phyloP scores from a whole-genome alignment of 495 filamentous ascomycete species.

The Daldinia childiae region DNA sequence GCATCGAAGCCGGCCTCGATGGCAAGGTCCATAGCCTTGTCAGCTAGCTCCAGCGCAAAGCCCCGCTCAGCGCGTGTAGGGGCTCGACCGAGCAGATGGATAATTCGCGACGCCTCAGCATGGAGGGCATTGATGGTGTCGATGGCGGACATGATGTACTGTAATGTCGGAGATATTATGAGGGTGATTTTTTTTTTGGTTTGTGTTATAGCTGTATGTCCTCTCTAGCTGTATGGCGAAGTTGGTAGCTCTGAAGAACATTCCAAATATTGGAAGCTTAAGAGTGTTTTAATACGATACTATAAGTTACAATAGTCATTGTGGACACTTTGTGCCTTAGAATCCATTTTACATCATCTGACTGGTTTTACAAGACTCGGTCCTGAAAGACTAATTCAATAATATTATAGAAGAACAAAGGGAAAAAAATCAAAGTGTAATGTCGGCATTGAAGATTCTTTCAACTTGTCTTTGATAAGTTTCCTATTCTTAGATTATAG shows the following conservation, averaged over 20 bases:
- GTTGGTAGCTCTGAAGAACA: neutral
- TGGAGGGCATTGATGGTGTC: slow-evolving; percentile 8
- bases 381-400: neutral
- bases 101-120: neutral
- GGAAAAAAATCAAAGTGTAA: neutral
- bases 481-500: neutral
- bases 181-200: neutral
- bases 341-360: neutral
- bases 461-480: neutral
- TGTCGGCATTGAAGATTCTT: neutral
- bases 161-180: neutral
- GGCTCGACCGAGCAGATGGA: neutral
- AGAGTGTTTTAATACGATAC: neutral
- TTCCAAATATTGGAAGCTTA: neutral
- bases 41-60: slow-evolving; percentile 17
- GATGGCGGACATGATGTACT: slow-evolving; percentile 14
- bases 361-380: neutral
- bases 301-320: neutral
- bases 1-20: neutral
- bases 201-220: neutral
- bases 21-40: slow-evolving; percentile 20
- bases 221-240: neutral
- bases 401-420: neutral
- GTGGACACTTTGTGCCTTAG: neutral
- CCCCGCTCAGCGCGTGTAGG: slow-evolving; percentile 16